Percentiles rank a stretch among this genome's conserved stretches.
Evolutionary conservation across 202 grass and related monocot species (phyloP).

Genomic region (Hordeum pubiflorum): DNA sequence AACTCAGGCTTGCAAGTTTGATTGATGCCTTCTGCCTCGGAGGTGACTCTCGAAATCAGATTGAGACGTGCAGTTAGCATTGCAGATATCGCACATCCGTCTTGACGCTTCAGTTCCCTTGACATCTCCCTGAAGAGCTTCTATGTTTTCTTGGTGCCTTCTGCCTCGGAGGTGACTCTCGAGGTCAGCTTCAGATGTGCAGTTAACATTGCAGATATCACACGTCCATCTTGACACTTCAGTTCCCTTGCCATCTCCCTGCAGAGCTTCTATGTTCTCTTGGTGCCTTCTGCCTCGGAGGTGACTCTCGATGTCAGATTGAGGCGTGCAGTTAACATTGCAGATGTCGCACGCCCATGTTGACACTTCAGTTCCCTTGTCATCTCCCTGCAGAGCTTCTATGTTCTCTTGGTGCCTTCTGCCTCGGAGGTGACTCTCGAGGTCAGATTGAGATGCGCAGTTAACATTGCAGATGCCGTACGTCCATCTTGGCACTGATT

Average conservation of each 20-base stretch:
- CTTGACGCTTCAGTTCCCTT: background rate
- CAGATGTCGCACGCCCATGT: slow-evolving; percentile 22
- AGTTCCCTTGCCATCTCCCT: background rate
- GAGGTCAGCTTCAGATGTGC: slow-evolving; percentile 3
- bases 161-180: background rate
- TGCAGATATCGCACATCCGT: slow-evolving; percentile 12
- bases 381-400: background rate
- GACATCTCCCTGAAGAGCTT: background rate
- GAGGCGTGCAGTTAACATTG: slow-evolving; percentile 10
- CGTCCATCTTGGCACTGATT: background rate
- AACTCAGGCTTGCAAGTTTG: background rate
- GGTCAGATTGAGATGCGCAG: slow-evolving; percentile 4
- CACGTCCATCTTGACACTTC: slow-evolving; percentile 4
- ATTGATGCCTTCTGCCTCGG: background rate
- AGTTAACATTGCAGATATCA: background rate
- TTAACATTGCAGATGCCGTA: slow-evolving; percentile 6
- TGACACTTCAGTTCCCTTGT: background rate
- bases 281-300: background rate
- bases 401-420: background rate
- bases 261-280: background rate
- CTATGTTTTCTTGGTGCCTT: background rate
- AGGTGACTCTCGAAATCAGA: slow-evolving; percentile 17
- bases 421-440: slow-evolving; percentile 1
- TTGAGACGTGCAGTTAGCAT: background rate
- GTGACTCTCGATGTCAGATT: slow-evolving; percentile 17